These are phyloP conservation scores for Flaveria robusta DNA, from an alignment of 129 eudicot species.

Conservation along the genomic window DNA sequence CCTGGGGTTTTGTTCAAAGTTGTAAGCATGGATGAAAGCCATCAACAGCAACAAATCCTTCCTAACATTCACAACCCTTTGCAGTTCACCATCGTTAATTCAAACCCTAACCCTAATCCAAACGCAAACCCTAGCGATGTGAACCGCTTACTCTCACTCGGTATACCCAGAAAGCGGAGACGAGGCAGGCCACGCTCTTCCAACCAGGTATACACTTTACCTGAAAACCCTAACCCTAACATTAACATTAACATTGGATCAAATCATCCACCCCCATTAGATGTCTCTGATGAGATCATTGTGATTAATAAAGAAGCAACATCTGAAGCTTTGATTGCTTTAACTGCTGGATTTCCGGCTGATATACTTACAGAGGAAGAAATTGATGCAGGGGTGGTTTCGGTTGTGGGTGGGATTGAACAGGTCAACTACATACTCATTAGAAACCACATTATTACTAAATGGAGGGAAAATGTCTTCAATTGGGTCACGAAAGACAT, in stretches of 20 bases:
- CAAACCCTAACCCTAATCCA: slow-evolving; percentile 50
- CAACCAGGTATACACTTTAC: slow-evolving; percentile 50
- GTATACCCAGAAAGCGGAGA: slow-evolving; percentile 69
- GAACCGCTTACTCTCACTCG: slow-evolving; percentile 46
- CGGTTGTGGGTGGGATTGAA: slow-evolving; percentile 86
- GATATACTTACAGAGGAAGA: slow-evolving; percentile 84
- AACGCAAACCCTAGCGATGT: slow-evolving; percentile 38
- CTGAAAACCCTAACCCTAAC: slow-evolving; percentile 37
- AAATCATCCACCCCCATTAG: slow-evolving; percentile 28
- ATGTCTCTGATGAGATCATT: slow-evolving; percentile 82
- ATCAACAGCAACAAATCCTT: slow-evolving; percentile 32
- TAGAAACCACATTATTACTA: slow-evolving; percentile 84
- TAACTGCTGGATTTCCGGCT: slow-evolving; percentile 91
- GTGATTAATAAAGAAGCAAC: slow-evolving; percentile 94
- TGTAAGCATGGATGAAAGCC: too few species aligned
- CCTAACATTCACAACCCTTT: slow-evolving; percentile 40
- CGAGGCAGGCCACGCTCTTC: slow-evolving; percentile 72
- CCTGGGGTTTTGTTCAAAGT: too few species aligned
- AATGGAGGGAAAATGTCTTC: slow-evolving; percentile 87
- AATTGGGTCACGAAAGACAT: slow-evolving; percentile 77
- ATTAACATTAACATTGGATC: background rate
- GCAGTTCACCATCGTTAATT: slow-evolving; percentile 50
- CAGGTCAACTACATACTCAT: slow-evolving; percentile 91
- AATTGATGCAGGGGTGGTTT: slow-evolving; percentile 80
- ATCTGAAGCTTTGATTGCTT: slow-evolving; percentile 77